Evolutionary conservation across 2,329 filamentous ascomycete genomes (phyloP), one percentile per base, ranked within the genome.

Genomic region (Fusarium sp.): DNA sequence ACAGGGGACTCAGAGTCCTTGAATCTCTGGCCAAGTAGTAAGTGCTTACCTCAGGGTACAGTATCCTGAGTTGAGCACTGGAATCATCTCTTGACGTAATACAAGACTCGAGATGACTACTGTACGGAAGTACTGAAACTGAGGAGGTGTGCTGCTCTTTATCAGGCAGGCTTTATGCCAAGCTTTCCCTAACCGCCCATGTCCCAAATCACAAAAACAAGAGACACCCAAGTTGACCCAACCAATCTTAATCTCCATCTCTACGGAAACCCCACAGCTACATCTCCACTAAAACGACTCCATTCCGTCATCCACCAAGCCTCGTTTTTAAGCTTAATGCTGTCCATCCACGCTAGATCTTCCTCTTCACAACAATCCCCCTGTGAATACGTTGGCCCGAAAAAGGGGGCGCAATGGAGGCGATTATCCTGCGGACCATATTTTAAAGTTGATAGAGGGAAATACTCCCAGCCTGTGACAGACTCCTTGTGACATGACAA

Each of bases 301-400:
- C 62, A 61, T 63, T 48, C 40, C 62, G 43, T 66, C 63, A 66
- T 18, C 54, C 62, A 66, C 63, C 66, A 66, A 61, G 63, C 63
- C 63, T 66, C 63, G 46, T 60, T 61, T 65, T 66, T 66, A 66
- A 66, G 63, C 63, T 66, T 66, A 66, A 66, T 66, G 61, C 40
- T 48, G 43, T 48, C 44, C 61, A 60, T 60, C 24, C 32, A 49
- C 63, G 62, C 63, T 66, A 66, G 63, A 61, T 66, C 62, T 62
- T 29, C 27, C 44, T 43, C 22, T 48, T 49, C 32, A 38, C 18
- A 38, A 38, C 58, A 30, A 22, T 44, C 34, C 38, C 58, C 43
- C 34, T 25, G 24, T 24, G 25, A 8, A 24, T 38, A 29, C 13
- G n/a, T 5, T 32, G 8, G 38, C 49, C 25, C 6, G 30, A 38